These are phyloP conservation scores for Tetrastigma voinierianum DNA, from an alignment of 164 flowering plant genomes.

Conservation along the genomic window DNA sequence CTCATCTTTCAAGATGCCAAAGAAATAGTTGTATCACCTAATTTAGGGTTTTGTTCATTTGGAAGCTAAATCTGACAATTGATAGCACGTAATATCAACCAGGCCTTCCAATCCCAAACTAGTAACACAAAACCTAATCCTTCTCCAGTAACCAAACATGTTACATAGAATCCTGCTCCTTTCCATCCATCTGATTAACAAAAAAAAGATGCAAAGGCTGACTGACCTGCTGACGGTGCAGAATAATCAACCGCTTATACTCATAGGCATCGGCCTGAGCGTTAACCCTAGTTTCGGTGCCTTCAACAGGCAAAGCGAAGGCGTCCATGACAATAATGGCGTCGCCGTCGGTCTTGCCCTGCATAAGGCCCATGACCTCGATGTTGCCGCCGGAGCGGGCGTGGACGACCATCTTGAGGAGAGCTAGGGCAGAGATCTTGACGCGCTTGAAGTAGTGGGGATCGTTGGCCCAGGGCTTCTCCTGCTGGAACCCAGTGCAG, in stretches of 20 bases:
- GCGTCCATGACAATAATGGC: constrained; percentile 97
- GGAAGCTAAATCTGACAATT: no score
- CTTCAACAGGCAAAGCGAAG: constrained; percentile 96
- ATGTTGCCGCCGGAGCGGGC: constrained; percentile 98
- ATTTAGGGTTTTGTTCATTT: no score
- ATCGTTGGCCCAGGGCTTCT: constrained; percentile 87
- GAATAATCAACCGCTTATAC: constrained; percentile 99
- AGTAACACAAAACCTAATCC: no score
- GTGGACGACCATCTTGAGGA: constrained; percentile 98
- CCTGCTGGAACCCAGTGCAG: constrained; percentile 71
- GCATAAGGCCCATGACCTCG: constrained; percentile 99
- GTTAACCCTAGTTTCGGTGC: constrained; percentile 98
- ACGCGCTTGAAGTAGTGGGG: constrained; percentile 97
- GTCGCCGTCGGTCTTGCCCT: constrained; percentile 93
- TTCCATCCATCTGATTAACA: no score
- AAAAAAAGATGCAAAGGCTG: not conserved
- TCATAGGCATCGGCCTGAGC: constrained; percentile 99
- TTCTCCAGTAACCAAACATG: no score
- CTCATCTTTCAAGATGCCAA: no score
- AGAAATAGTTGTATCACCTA: no score
- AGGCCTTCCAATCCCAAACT: no score
- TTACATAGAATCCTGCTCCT: no score
- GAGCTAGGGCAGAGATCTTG: constrained; percentile 89
- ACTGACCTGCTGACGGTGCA: constrained; percentile 80
- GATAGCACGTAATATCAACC: no score